A percentile compares a stretch with the other conserved stretches of the same genome.
These are phyloP conservation scores for Phalaenopsis aphrodite DNA, from an alignment of 106 monocot genomes.

Conservation along the genomic window DNA sequence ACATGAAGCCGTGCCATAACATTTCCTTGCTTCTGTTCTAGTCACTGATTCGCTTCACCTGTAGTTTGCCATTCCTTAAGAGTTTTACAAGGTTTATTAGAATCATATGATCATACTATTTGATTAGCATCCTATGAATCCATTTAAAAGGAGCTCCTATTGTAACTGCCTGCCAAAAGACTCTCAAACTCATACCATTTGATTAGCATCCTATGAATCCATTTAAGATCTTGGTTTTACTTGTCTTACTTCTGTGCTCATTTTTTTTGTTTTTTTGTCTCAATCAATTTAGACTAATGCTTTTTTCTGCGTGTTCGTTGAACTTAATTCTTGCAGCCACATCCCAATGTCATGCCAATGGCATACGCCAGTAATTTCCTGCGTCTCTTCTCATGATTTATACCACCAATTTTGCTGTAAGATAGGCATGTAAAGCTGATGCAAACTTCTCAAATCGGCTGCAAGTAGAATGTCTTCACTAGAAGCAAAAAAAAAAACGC, in stretches of 20 bases:
- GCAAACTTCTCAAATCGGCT: neutral
- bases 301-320: neutral
- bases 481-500: neutral
- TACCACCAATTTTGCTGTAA: neutral
- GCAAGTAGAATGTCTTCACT: neutral
- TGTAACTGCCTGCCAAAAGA: no score
- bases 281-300: neutral
- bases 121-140: neutral
- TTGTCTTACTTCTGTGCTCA: no score
- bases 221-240: no score
- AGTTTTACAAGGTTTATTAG: neutral
- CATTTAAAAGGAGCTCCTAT: neutral
- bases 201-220: no score
- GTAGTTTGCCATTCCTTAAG: neutral
- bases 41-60: neutral
- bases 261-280: no score
- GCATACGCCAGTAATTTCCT: conserved; percentile 93
- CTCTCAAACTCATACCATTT: no score
- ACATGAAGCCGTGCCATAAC: neutral
- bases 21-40: neutral
- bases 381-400: conserved; percentile 62
- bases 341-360: conserved; percentile 98
- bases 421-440: neutral
- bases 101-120: neutral
- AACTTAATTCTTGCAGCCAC: conserved; percentile 54